Evolutionary conservation across 2,329 filamentous ascomycete species (phyloP).

Genomic region (Rugonectria rugulosa): DNA sequence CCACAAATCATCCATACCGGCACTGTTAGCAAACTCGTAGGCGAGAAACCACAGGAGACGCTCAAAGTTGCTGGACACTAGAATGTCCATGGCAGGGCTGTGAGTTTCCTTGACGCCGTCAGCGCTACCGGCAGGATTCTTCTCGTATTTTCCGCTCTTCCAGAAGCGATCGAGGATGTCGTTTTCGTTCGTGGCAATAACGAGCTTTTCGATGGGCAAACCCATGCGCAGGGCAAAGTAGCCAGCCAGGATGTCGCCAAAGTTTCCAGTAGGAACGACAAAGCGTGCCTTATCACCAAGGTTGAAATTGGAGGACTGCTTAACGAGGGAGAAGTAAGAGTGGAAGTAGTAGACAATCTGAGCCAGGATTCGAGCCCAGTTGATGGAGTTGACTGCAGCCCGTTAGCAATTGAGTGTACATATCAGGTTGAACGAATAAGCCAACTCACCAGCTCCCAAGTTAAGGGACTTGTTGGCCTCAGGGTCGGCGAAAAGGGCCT

Average conservation of each 20-base stretch:
- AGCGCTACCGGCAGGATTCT: slow-evolving; percentile 71
- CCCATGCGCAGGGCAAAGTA: slow-evolving; percentile 95
- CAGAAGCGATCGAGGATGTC: slow-evolving; percentile 97
- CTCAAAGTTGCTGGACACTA: slow-evolving; percentile 97
- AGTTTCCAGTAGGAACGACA: slow-evolving; percentile 94
- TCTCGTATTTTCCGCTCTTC: slow-evolving; percentile 89
- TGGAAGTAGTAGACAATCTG: slow-evolving; percentile 98
- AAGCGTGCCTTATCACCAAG: slow-evolving; percentile 77
- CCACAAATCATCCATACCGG: slow-evolving; percentile 70
- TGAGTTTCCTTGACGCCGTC: slow-evolving; percentile 89
- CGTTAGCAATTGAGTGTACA: neutral
- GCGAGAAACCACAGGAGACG: slow-evolving; percentile 92
- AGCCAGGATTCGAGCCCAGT: slow-evolving; percentile 92
- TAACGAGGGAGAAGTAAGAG: slow-evolving; percentile 84
- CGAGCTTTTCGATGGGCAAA: slow-evolving; percentile 84
- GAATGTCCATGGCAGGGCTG: slow-evolving; percentile 96
- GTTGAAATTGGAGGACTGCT: slow-evolving; percentile 65
- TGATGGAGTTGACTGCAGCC: slow-evolving; percentile 86
- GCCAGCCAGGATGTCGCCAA: slow-evolving; percentile 91
- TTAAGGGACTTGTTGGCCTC: slow-evolving; percentile 84
- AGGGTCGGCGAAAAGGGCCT: slow-evolving; percentile 86
- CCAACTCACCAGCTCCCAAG: slow-evolving; percentile 69
- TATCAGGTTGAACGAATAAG: neutral
- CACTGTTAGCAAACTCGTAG: slow-evolving; percentile 69
- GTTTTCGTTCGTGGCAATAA: slow-evolving; percentile 96